Percentiles rank a stretch among this genome's conserved stretches.
phyloP scores from a whole-genome alignment of 2,329 filamentous ascomycete genomes.

The Periconia sp. region DNA sequence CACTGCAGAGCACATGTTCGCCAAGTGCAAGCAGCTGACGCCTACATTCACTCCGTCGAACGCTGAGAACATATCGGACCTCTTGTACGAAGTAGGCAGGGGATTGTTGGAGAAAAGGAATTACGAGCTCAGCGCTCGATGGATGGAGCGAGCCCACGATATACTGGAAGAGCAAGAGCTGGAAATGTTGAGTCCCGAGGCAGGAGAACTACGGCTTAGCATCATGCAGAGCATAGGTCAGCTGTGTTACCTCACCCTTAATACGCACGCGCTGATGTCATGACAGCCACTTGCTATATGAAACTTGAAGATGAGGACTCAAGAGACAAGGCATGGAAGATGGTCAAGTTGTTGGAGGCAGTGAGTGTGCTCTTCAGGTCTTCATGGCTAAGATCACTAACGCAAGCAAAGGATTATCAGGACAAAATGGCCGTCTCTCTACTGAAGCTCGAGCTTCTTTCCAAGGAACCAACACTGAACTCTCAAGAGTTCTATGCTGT shows the following conservation, averaged over 20 bases:
- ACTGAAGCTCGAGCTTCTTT: slow-evolving; percentile 68
- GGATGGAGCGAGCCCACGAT: slow-evolving; percentile 71
- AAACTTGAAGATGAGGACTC: slow-evolving; percentile 49
- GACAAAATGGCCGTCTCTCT: slow-evolving; percentile 67
- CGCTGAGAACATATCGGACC: slow-evolving; percentile 65
- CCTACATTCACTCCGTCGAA: slow-evolving; percentile 50
- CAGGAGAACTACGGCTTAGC: slow-evolving; percentile 64
- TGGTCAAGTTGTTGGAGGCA: slow-evolving; percentile 65
- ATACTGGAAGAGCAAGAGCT: slow-evolving; percentile 59
- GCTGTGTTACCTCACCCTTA: neutral
- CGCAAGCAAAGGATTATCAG: slow-evolving; percentile 51
- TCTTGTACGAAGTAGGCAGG: slow-evolving; percentile 73
- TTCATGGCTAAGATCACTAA: neutral
- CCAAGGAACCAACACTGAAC: slow-evolving; percentile 42
- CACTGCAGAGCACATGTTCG: slow-evolving; percentile 77
- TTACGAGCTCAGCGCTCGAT: slow-evolving; percentile 62
- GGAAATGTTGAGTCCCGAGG: slow-evolving; percentile 60
- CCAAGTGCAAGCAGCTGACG: slow-evolving; percentile 53
- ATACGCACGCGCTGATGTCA: slow-evolving; percentile 7
- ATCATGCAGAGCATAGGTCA: slow-evolving; percentile 61
- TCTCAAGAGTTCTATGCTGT: slow-evolving; percentile 49
- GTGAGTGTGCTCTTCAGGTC: slow-evolving; percentile 14
- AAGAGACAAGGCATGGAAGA: slow-evolving; percentile 55
- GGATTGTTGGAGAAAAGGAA: slow-evolving; percentile 57
- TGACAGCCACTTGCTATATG: slow-evolving; percentile 59